Conservation (phyloP, 1,139 yeast genomes). For the Diutina catenulata region DNA sequence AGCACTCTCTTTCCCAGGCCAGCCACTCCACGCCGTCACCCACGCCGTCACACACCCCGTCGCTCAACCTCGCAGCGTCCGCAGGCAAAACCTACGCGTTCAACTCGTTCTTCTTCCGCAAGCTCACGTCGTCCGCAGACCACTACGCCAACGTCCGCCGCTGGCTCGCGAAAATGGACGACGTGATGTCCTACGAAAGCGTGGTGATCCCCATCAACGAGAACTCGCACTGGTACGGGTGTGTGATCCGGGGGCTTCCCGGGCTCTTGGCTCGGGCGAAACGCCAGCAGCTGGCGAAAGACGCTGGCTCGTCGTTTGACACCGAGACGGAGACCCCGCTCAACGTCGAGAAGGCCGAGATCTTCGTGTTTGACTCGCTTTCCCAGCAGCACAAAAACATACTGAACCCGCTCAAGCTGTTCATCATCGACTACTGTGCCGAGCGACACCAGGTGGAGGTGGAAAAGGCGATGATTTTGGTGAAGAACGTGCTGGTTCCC, state of each 20-base stretch:
- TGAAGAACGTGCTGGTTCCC: constrained; percentile 54
- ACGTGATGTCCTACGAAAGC: constrained; percentile 43
- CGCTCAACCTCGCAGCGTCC: too few relatives aligned
- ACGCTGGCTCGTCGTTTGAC: background rate
- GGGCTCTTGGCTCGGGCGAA: constrained; percentile 14
- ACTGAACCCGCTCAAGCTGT: constrained; percentile 42
- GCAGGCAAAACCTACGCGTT: constrained; percentile 47
- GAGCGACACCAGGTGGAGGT: constrained; percentile 46
- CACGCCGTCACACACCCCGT: too few relatives aligned
- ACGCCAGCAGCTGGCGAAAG: background rate
- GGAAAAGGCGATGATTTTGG: constrained; percentile 27
- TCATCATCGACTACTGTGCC: constrained; percentile 59
- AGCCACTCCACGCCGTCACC: too few relatives aligned
- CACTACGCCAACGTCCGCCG: constrained; percentile 57
- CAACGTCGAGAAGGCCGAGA: constrained; percentile 22
- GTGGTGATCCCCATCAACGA: constrained; percentile 78
- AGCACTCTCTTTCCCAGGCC: too few relatives aligned
- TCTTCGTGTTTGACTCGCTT: constrained; percentile 73
- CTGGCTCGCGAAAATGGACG: constrained; percentile 68
- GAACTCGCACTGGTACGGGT: constrained; percentile 80
- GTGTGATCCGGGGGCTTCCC: constrained; percentile 45
- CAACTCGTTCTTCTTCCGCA: constrained; percentile 77
- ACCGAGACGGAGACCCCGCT: background rate
- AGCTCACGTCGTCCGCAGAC: constrained; percentile 28
- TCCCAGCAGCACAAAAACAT: constrained; percentile 45